Percentiles rank a stretch among this genome's conserved stretches.
These are phyloP conservation scores for Pseudogymnoascus destructans DNA, from an alignment of 2,329 filamentous ascomycete species.

Conservation along the genomic window DNA sequence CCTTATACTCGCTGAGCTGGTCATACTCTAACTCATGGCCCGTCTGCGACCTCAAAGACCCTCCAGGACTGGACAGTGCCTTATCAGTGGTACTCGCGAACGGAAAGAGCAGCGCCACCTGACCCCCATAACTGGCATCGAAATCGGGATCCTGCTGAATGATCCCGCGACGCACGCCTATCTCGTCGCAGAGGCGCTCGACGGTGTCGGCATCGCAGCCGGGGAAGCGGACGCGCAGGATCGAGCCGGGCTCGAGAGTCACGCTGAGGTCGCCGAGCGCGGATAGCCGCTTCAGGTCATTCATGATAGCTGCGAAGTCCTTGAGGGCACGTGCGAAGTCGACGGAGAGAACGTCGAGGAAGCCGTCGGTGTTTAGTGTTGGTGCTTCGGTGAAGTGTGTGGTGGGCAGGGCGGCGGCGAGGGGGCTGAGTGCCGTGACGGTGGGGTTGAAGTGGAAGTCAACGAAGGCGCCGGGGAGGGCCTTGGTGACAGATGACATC, in stretches of 20 bases:
- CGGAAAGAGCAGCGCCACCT: conserved; percentile 71
- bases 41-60: conserved; percentile 31
- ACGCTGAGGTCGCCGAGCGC: conserved; percentile 74
- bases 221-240: conserved; percentile 70
- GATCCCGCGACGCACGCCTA: conserved; percentile 68
- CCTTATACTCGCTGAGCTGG: conserved; percentile 18
- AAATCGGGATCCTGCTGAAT: conserved; percentile 69
- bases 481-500: conserved; percentile 45
- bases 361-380: conserved; percentile 67
- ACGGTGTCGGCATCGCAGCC: conserved; percentile 77
- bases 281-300: conserved; percentile 68
- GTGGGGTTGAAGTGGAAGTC: conserved; percentile 84
- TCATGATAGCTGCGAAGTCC: conserved; percentile 65
- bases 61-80: conserved; percentile 22
- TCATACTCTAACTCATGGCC: conserved; percentile 23
- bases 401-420: conserved; percentile 42
- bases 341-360: conserved; percentile 70
- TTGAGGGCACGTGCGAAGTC: conserved; percentile 83
- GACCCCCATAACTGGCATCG: conserved; percentile 49
- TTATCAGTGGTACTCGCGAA: conserved; percentile 56
- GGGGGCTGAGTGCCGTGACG: conserved; percentile 71
- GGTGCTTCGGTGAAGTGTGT: conserved; percentile 33
- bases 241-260: conserved; percentile 47
- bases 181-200: conserved; percentile 71
- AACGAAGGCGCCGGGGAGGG: conserved; percentile 62